Base-by-base conservation (phyloP, 2,329 filamentous ascomycete genomes). In the Pseudogymnoascus sp. region DNA sequence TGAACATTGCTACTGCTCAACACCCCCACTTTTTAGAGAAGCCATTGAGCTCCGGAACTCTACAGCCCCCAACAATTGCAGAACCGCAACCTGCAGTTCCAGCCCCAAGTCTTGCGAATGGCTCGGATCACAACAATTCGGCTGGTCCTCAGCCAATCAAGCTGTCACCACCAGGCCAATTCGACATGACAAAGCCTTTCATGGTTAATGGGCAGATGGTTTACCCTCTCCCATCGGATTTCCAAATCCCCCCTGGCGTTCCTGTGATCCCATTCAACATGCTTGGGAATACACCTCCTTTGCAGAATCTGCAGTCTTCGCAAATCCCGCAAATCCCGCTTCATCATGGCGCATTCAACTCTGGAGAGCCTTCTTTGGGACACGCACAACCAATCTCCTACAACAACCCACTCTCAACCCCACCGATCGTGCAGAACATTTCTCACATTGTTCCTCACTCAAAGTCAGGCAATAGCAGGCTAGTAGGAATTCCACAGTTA, bases 171-270 rank as follows among this genome's bases (percentile, higher is more conserved):
- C 70, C 70, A 34, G 65, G 59, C 39, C 70, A 72, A 59, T 72
- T 72, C 59, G 70, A 73, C 60, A 66, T 69, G 16, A 69, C 65
- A 6, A 70, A 68, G 60, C 71, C 71, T 41, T 73, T 72, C 63
- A 62, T 69, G 43, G 43, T 54, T 32, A 54, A 54, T 18, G 70
- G 70, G 14, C 69, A 73, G 35, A 20, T 70, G 32, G 64, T 72
- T 28, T 70, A 70, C 61, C 70, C 71, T 12, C 59, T 68, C 47
- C 63, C 65, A 9, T 65, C 62, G 41, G 65, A 65, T n/a, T 65
- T 67, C 35, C 67, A 68, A 16, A 65, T 65, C 59, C 66, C 69
- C 28, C 61, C 62, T 30, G 63, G 64, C 35, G 58, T 64, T 25
- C 61, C 67, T 43, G 62, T 68, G 39, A 32, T 70, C n/a, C 64